Evolutionary conservation across 495 filamentous ascomycete species (phyloP).

Genomic region (Penicillium goetzii): DNA sequence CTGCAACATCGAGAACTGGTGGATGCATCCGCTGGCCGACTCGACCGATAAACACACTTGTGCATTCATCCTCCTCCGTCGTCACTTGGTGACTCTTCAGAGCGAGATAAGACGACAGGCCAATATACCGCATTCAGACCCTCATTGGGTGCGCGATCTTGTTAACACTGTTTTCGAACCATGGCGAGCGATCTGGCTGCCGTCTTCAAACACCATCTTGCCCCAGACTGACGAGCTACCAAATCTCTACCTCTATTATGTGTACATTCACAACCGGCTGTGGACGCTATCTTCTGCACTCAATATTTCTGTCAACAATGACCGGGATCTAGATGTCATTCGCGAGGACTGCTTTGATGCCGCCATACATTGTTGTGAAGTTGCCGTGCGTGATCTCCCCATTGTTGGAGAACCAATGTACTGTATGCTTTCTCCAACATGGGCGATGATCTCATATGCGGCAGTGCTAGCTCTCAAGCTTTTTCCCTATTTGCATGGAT

Average conservation of each 20-base stretch:
- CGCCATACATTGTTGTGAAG: conserved; percentile 37
- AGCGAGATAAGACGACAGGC: conserved; percentile 17
- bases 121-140: conserved; percentile 6
- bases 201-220: background rate
- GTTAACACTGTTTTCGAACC: conserved; percentile 23
- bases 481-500: conserved; percentile 23
- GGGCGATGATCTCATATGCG: conserved; percentile 39
- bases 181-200: conserved; percentile 30
- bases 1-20: conserved; percentile 29
- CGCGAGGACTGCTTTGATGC: conserved; percentile 46
- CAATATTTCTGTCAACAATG: conserved; percentile 11
- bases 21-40: conserved; percentile 31
- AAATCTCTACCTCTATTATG: conserved; percentile 28
- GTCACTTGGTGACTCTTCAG: conserved; percentile 22
- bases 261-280: conserved; percentile 32
- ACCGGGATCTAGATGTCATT: conserved; percentile 43
- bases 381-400: conserved; percentile 31
- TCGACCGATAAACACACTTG: conserved; percentile 33
- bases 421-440: conserved; percentile 38
- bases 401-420: conserved; percentile 32
- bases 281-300: conserved; percentile 37
- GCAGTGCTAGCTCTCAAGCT: conserved; percentile 30
- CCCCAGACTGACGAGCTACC: conserved; percentile 23
- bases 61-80: conserved; percentile 32
- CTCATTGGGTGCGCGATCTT: conserved; percentile 32